phyloP scores from a whole-genome alignment of 371 early-diverging fungal genomes.

The Mortierella sp. region DNA sequence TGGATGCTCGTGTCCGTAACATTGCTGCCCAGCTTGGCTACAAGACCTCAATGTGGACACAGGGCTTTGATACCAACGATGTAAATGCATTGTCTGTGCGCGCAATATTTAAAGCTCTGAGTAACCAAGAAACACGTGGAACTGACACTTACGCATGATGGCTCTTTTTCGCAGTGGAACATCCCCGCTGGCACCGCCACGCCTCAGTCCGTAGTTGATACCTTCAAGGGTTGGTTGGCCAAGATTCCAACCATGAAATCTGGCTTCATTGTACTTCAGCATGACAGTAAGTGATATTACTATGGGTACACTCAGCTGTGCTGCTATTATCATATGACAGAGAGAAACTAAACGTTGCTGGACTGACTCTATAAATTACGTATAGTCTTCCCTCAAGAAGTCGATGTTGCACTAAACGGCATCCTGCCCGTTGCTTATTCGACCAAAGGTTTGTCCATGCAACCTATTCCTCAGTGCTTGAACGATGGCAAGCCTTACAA shows the following conservation, averaged over 20 bases:
- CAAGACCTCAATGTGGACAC: constrained; percentile 63
- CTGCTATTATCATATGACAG: neutral
- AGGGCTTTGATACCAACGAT: constrained; percentile 45
- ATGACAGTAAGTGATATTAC: constrained; percentile 26
- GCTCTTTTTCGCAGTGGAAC: constrained; percentile 35
- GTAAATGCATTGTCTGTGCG: constrained; percentile 5
- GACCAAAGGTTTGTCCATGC: constrained; percentile 30
- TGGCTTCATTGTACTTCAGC: constrained; percentile 54
- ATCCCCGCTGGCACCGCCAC: constrained; percentile 29
- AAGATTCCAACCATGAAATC: constrained; percentile 47
- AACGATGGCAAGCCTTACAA: constrained; percentile 52
- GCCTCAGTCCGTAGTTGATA: constrained; percentile 33
- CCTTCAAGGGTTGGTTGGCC: constrained; percentile 45
- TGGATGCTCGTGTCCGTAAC: constrained; percentile 74
- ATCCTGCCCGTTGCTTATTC: constrained; percentile 40
- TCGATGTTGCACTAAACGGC: constrained; percentile 27
- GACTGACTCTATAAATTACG: too few species aligned
- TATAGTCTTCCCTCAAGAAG: constrained; percentile 47
- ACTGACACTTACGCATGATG: neutral
- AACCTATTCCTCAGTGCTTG: constrained; percentile 52
- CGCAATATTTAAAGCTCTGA: neutral
- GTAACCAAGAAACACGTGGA: neutral
- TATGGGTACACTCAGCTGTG: neutral
- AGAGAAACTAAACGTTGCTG: too few species aligned
- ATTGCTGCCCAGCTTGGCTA: constrained; percentile 67